These are phyloP conservation scores for Daldinia decipiens DNA, from an alignment of 495 filamentous ascomycete genomes.

Conservation along the genomic window DNA sequence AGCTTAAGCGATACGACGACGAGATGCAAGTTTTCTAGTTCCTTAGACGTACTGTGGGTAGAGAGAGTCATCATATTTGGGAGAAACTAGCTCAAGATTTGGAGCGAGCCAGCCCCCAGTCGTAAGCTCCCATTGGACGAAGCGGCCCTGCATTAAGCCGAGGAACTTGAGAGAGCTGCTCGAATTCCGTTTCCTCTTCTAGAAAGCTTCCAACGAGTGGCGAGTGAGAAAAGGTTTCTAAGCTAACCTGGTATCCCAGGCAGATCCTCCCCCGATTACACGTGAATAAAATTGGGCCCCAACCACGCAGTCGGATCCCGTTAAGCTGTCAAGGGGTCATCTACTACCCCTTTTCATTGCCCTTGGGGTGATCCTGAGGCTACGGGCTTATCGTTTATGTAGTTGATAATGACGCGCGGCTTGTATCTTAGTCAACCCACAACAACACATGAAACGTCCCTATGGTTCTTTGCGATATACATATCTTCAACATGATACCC, in stretches of 20 bases:
- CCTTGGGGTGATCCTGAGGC: conserved; percentile 21
- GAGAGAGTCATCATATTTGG: conserved; percentile 23
- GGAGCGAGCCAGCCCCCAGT: conserved; percentile 23
- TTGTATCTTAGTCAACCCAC: conserved; percentile 14
- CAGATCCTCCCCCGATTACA: conserved; percentile 43
- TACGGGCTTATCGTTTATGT: conserved; percentile 28
- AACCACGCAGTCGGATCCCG: conserved; percentile 45
- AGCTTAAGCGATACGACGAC: conserved; percentile 42
- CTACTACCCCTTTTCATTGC: conserved; percentile 27
- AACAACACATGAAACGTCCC: conserved; percentile 7
- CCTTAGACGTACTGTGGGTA: conserved; percentile 6
- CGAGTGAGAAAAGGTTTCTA: conserved; percentile 34
- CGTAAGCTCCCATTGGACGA: conserved; percentile 32
- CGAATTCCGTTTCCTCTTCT: conserved; percentile 41
- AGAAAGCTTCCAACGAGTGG: conserved; percentile 43
- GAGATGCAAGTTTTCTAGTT: conserved; percentile 33
- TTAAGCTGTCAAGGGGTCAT: conserved; percentile 39
- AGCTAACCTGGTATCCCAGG: conserved; percentile 40
- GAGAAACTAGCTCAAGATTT: conserved; percentile 33
- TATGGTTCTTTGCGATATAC: conserved; percentile 9
- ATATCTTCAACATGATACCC: conserved; percentile 11
- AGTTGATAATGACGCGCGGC: conserved; percentile 33
- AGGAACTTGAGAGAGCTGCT: conserved; percentile 31
- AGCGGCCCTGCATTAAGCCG: conserved; percentile 44
- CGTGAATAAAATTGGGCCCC: conserved; percentile 44